Percentiles rank a stretch among this genome's conserved stretches.
phyloP scores from a whole-genome alignment of 2,329 filamentous ascomycete species.

The Trichoderma hamatum region DNA sequence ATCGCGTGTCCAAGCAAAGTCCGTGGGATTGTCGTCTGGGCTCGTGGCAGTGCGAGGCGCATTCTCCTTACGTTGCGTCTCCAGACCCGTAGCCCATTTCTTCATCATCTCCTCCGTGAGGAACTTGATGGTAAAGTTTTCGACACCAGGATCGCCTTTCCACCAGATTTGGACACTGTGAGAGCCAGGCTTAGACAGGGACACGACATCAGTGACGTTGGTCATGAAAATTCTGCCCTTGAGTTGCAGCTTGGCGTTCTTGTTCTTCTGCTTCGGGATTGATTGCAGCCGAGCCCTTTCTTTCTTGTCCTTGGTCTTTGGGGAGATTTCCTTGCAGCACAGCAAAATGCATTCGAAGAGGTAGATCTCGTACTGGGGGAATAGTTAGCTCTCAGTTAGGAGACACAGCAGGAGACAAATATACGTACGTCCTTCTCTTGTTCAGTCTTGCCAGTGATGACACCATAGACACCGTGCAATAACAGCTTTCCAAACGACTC shows the following conservation, averaged over 20 bases:
- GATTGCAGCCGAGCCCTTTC: conserved; percentile 60
- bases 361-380: conserved; percentile 85
- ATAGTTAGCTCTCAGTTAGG: neutral
- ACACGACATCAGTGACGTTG: conserved; percentile 94
- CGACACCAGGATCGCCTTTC: conserved; percentile 94
- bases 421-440: conserved; percentile 81
- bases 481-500: conserved; percentile 90
- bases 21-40: conserved; percentile 60
- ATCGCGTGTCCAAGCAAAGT: conserved; percentile 78
- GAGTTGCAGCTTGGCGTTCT: conserved; percentile 82
- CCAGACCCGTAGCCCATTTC: conserved; percentile 84
- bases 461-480: conserved; percentile 86
- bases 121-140: conserved; percentile 96
- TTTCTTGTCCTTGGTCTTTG: conserved; percentile 76
- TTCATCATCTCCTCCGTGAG: conserved; percentile 88
- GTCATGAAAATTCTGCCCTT: conserved; percentile 99
- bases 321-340: conserved; percentile 93
- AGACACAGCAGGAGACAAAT: neutral
- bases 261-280: conserved; percentile 60
- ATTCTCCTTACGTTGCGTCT: conserved; percentile 71
- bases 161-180: conserved; percentile 98
- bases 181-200: conserved; percentile 81
- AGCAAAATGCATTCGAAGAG: conserved; percentile 94
- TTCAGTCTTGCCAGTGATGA: conserved; percentile 86
- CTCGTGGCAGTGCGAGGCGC: conserved; percentile 51